phyloP scores from a whole-genome alignment of 352 stramenopile species.

The Globisporangium parvum region DNA sequence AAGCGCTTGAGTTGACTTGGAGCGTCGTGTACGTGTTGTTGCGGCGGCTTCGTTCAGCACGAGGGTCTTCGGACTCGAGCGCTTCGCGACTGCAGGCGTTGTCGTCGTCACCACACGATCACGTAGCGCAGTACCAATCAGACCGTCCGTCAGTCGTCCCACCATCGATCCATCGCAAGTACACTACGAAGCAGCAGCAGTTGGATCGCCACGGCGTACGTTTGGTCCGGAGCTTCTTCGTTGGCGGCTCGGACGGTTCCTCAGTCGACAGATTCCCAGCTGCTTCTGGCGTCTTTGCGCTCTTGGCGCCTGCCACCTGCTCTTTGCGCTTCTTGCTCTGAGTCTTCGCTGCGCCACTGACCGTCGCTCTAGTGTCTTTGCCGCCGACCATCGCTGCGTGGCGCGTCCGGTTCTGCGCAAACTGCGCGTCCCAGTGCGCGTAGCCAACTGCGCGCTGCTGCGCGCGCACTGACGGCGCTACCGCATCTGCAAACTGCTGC shows the following conservation, averaged over 20 bases:
- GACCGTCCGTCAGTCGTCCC: not conserved
- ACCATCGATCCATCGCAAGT: not conserved
- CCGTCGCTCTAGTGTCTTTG: constrained; percentile 9
- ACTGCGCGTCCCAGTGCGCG: constrained; percentile 28
- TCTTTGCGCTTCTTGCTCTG: constrained; percentile 1
- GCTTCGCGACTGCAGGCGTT: not conserved
- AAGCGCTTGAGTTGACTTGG: too few species aligned
- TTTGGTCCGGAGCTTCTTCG: not conserved
- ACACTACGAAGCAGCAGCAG: not conserved
- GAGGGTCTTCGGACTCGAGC: not conserved
- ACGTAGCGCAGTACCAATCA: too few species aligned
- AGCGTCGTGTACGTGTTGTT: not conserved
- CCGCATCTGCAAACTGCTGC: constrained; percentile 18
- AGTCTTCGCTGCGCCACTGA: not conserved
- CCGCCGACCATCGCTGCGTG: constrained; percentile 28
- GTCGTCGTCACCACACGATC: not conserved
- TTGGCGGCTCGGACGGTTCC: too few species aligned
- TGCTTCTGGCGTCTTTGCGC: not conserved
- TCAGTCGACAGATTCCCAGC: not conserved
- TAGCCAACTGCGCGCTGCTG: constrained; percentile 24
- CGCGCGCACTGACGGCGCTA: constrained; percentile 21
- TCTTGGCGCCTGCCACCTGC: too few species aligned
- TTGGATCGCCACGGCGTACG: not conserved
- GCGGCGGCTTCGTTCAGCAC: not conserved
- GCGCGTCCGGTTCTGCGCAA: constrained; percentile 26